Evolutionary conservation across 2,329 filamentous ascomycete genomes (phyloP).

Genomic region (Elsinoe arachidis): DNA sequence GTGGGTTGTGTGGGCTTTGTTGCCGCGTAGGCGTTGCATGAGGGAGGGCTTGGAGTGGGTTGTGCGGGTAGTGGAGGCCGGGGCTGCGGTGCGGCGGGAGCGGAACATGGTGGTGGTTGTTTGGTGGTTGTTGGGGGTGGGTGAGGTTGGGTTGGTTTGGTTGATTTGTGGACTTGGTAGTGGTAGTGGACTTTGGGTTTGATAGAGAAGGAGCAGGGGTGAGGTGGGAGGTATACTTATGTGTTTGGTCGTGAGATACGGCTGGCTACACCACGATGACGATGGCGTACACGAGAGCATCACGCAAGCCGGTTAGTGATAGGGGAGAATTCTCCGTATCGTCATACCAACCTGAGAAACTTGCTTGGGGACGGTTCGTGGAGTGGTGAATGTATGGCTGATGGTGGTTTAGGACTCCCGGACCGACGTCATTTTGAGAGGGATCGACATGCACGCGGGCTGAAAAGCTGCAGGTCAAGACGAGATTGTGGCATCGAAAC

Average conservation of each 20-base stretch:
- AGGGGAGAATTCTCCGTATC: constrained; percentile 11
- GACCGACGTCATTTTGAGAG: constrained; percentile 9
- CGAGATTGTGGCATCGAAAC: constrained; percentile 9
- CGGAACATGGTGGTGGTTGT: background rate
- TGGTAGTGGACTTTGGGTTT: background rate
- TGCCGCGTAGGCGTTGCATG: constrained; percentile 46
- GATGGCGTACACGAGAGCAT: background rate
- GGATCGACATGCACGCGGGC: constrained; percentile 8
- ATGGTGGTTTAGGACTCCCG: background rate
- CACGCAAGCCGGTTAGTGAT: background rate
- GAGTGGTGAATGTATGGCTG: constrained; percentile 3
- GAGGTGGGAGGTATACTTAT: background rate
- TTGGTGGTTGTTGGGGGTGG: background rate
- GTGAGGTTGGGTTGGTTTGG: background rate
- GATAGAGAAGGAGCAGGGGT: background rate
- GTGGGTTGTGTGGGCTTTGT: constrained; percentile 32
- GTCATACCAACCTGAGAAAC: constrained; percentile 10
- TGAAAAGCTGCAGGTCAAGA: constrained; percentile 6
- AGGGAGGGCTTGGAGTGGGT: constrained; percentile 42
- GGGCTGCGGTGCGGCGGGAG: constrained; percentile 11
- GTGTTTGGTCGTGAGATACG: background rate
- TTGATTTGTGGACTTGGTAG: background rate
- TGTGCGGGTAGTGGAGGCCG: constrained; percentile 21
- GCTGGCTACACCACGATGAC: background rate
- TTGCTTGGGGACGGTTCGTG: background rate